Evolutionary conservation across 805 yeast genomes (phyloP).

Genomic region (Candida hungchunana): DNA sequence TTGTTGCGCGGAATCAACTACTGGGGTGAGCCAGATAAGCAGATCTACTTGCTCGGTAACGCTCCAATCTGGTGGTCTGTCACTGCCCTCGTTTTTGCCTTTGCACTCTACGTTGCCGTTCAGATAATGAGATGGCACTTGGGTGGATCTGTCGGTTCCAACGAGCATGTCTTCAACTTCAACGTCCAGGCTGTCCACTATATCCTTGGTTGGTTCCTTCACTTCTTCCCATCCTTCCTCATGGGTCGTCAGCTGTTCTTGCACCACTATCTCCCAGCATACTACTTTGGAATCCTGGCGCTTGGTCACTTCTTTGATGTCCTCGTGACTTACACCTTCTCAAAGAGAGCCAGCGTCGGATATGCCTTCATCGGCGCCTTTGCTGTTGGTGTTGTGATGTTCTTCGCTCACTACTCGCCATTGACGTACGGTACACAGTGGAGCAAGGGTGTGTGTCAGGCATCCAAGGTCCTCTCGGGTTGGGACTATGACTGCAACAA

Average conservation of each 20-base stretch:
- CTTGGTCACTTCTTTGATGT: slow-evolving; percentile 66
- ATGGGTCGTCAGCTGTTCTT: slow-evolving; percentile 93
- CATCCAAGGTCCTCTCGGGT: slow-evolving; percentile 50
- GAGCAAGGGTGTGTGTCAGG: slow-evolving; percentile 65
- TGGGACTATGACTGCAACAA: slow-evolving; percentile 90
- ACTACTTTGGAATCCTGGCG: slow-evolving; percentile 79
- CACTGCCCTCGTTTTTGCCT: slow-evolving; percentile 47
- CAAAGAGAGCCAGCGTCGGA: slow-evolving; percentile 37
- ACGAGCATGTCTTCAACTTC: slow-evolving; percentile 57
- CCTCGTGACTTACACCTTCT: slow-evolving; percentile 39
- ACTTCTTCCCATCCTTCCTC: slow-evolving; percentile 70
- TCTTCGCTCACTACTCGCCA: slow-evolving; percentile 63
- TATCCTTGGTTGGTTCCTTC: slow-evolving; percentile 66
- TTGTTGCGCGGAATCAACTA: slow-evolving; percentile 76
- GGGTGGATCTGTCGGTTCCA: slow-evolving; percentile 45
- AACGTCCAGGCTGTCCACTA: slow-evolving; percentile 60
- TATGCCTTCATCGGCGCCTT: slow-evolving; percentile 44
- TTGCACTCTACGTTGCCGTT: slow-evolving; percentile 40
- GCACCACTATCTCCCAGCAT: slow-evolving; percentile 91
- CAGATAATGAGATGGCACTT: slow-evolving; percentile 62
- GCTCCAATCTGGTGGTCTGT: slow-evolving; percentile 78
- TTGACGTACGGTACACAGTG: slow-evolving; percentile 75
- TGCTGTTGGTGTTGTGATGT: slow-evolving; percentile 44
- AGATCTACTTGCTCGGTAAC: slow-evolving; percentile 71
- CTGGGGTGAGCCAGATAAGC: slow-evolving; percentile 60